Percentiles rank a stretch among this genome's conserved stretches.
phyloP scores from a whole-genome alignment of 345 rosid species.

The Kandelia obovata region DNA sequence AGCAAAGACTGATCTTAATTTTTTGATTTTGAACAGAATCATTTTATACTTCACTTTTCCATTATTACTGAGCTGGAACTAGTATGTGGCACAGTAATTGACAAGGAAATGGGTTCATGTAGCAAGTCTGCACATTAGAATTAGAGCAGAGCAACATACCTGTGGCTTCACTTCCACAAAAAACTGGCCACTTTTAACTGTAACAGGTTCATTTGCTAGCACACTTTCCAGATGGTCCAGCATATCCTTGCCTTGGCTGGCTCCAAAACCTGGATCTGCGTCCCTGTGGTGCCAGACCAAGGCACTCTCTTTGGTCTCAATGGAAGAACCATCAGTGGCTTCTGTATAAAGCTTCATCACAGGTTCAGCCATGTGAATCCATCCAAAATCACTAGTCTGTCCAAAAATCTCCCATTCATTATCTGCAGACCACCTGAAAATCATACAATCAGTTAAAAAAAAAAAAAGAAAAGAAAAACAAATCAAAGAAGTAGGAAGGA shows the following conservation, averaged over 20 bases:
- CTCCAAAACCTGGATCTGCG: slow-evolving; percentile 72
- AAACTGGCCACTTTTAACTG: slow-evolving; percentile 68
- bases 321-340: slow-evolving; percentile 66
- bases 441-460: slow-evolving; percentile 15
- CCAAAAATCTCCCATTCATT: slow-evolving; percentile 51
- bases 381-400: slow-evolving; percentile 54
- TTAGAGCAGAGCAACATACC: slow-evolving; percentile 29
- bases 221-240: slow-evolving; percentile 74
- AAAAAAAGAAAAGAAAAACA: slow-evolving; percentile 8
- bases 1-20: no score
- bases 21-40: no score
- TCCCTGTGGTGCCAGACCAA: slow-evolving; percentile 75
- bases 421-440: slow-evolving; percentile 46
- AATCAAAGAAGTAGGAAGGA: background rate
- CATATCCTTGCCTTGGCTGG: slow-evolving; percentile 78
- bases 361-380: slow-evolving; percentile 74
- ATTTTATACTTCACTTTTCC: no score
- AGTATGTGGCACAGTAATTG: background rate
- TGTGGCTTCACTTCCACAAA: slow-evolving; percentile 79
- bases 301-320: slow-evolving; percentile 69
- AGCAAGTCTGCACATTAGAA: background rate
- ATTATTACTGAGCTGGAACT: background rate
- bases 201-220: slow-evolving; percentile 70
- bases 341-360: slow-evolving; percentile 69
- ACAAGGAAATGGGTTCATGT: background rate